Percentiles rank a stretch among this genome's conserved stretches.
phyloP scores from a whole-genome alignment of 1,284 basidiomycete species.

The Inonotus hispidus region DNA sequence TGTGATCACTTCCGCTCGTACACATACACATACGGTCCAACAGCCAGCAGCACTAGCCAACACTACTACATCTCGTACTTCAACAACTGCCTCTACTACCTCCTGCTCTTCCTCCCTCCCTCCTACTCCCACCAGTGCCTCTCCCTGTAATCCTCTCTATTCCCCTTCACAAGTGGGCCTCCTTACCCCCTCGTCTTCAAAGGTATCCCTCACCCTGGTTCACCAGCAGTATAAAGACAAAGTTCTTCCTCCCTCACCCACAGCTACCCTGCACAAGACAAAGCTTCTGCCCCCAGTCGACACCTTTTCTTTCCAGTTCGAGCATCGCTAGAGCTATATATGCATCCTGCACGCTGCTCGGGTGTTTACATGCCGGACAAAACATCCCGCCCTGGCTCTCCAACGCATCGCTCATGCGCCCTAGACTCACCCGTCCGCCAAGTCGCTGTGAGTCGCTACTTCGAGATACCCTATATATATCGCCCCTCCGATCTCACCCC shows the following conservation, averaged over 20 bases:
- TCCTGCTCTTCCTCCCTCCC: slow-evolving; percentile 1
- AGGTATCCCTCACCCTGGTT: slow-evolving; percentile 8
- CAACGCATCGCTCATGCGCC: slow-evolving; percentile 4
- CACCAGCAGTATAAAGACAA: not conserved
- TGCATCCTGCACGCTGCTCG: slow-evolving; percentile 1
- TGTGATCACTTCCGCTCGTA: slow-evolving; percentile 5
- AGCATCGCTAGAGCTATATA: slow-evolving; percentile 10
- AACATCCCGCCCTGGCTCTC: slow-evolving; percentile 10
- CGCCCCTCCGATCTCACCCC: too few relatives aligned
- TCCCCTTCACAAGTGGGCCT: slow-evolving; percentile 1
- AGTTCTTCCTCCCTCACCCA: not conserved
- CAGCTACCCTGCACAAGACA: not conserved
- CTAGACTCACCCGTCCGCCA: slow-evolving; percentile 10
- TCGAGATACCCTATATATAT: too few relatives aligned
- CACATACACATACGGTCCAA: not conserved
- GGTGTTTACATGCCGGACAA: not conserved
- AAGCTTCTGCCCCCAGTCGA: slow-evolving; percentile 7
- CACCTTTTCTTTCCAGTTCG: slow-evolving; percentile 7
- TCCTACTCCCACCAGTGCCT: not conserved
- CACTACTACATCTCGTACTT: too few relatives aligned
- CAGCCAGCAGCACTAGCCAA: slow-evolving; percentile 80
- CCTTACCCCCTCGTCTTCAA: slow-evolving; percentile 14
- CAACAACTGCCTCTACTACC: too few relatives aligned
- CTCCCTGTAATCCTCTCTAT: not conserved
- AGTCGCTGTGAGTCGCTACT: slow-evolving; percentile 51